Evolutionary conservation across 805 yeast species (phyloP).

Genomic region (Metschnikowia henanensis): DNA sequence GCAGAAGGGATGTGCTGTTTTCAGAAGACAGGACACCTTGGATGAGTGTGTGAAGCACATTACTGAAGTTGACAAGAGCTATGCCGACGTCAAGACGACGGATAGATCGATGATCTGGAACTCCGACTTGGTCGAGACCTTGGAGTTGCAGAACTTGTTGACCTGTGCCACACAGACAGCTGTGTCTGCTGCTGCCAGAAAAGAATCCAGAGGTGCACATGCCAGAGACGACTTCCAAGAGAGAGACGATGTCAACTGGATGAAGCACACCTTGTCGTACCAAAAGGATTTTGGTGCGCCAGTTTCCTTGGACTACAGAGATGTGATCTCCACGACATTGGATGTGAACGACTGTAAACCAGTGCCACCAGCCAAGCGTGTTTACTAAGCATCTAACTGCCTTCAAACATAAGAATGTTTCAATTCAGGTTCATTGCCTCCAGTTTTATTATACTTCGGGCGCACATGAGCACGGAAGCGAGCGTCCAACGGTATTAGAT

Average conservation of each 20-base stretch:
- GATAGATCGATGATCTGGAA: constrained; percentile 99
- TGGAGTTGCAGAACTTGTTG: constrained; percentile 93
- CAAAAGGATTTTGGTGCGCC: constrained; percentile 71
- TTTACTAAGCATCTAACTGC: constrained; percentile 53
- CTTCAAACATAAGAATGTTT: background rate
- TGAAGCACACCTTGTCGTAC: constrained; percentile 96
- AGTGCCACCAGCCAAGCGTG: constrained; percentile 97
- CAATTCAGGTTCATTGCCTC: constrained; percentile 4
- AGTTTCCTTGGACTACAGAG: constrained; percentile 80
- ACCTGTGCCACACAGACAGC: constrained; percentile 98
- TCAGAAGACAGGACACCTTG: constrained; percentile 89
- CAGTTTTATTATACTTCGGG: background rate
- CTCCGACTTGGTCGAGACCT: constrained; percentile 93
- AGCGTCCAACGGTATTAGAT: background rate
- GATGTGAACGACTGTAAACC: constrained; percentile 92
- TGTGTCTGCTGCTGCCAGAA: constrained; percentile 88
- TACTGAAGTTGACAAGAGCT: constrained; percentile 69
- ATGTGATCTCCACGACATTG: constrained; percentile 77
- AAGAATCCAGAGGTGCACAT: constrained; percentile 98
- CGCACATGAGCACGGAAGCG: background rate
- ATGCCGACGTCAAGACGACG: constrained; percentile 76
- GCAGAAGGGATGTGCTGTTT: constrained; percentile 97
- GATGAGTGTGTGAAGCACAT: constrained; percentile 89
- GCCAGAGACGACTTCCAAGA: constrained; percentile 97
- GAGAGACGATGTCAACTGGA: constrained; percentile 96